Evolutionary conservation across 345 rosid genomes (phyloP), one percentile per base, ranked within the genome.

Genomic region (Boechera stricta): DNA sequence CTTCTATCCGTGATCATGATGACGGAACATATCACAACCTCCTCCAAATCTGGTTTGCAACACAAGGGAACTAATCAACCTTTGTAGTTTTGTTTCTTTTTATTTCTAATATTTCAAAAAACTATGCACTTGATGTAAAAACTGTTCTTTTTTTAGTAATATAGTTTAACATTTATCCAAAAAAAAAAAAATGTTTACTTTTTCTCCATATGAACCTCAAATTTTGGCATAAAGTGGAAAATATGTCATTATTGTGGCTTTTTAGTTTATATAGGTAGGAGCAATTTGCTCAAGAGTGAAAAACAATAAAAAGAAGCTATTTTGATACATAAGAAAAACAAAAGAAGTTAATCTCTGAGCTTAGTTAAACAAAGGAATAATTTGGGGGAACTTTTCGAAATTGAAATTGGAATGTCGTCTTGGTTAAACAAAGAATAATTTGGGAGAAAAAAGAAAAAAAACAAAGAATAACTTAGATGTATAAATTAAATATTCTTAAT

Each of bases 181-280:
- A 21, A 21, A 21, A 21, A 21, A 21, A 89, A 84, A 16, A 16
- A 16, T 16, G 79, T 89, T 41, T 68, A 78, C 87, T 15, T 87
- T 85, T 76, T 74, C 87, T 59, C 59, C 82, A 15, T 83, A 83
- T 77, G 83, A 69, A 41, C 52, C 67, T 72, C 68, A 80, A 33
- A 24, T 69, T 58, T 69, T 6, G 67, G n/a, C 63, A 38, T 77
- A 29, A 71, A 47, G 29, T 21, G 24, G 18, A 52, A 41, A 1
- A 6, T 69, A n/a, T 69, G 70, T 41, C 49, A 64, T 45, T 42
- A 60, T 6, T 51, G 54, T 62, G 39, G 33, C 38, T 36, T 67
- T 32, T 52, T 58, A 68, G 69, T 53, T 61, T 49, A 48, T 69
- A 41, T 41, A 76, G 80, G 64, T 62, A 69, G 64, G 44, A 6